A percentile compares a stretch with the other conserved stretches of the same genome.
Evolutionary conservation across 768 basidiomycete genomes (phyloP).

Genomic region (Podaxis rugospora): DNA sequence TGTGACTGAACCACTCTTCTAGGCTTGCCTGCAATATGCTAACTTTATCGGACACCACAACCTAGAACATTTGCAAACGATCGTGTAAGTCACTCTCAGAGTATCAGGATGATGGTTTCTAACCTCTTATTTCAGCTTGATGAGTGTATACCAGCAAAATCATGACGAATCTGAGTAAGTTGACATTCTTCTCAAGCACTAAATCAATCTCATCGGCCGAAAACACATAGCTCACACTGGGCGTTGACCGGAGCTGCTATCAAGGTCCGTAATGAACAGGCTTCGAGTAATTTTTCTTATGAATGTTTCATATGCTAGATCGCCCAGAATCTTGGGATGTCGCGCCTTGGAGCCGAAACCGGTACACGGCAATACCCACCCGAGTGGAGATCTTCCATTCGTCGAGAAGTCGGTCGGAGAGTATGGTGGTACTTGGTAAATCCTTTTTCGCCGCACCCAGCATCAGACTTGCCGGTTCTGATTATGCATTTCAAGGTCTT

Average conservation of each 20-base stretch:
- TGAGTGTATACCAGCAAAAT: slow-evolving; percentile 25
- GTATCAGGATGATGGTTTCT: not conserved
- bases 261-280: slow-evolving; percentile 15
- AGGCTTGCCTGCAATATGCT: slow-evolving; percentile 22
- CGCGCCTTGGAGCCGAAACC: slow-evolving; percentile 22
- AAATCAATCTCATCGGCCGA: not conserved
- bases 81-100: slow-evolving; percentile 16
- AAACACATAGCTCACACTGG: slow-evolving; percentile 18
- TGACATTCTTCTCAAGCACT: not conserved
- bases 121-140: slow-evolving; percentile 16
- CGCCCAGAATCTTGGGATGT: slow-evolving; percentile 24
- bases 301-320: slow-evolving; percentile 12
- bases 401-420: slow-evolving; percentile 21
- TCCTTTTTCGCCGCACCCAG: not conserved
- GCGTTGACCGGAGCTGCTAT: slow-evolving; percentile 22
- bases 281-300: not conserved
- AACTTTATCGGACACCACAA: slow-evolving; percentile 21
- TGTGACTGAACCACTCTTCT: not conserved
- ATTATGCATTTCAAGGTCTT: slow-evolving; percentile 16
- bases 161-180: slow-evolving; percentile 23
- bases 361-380: slow-evolving; percentile 17
- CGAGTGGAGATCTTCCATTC: slow-evolving; percentile 21
- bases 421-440: slow-evolving; percentile 24
- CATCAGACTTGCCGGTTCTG: not conserved
- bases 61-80: slow-evolving; percentile 21